Percentiles rank a stretch among this genome's conserved stretches.
phyloP scores from a whole-genome alignment of 768 basidiomycete species.

The Favolaschia claudopus region DNA sequence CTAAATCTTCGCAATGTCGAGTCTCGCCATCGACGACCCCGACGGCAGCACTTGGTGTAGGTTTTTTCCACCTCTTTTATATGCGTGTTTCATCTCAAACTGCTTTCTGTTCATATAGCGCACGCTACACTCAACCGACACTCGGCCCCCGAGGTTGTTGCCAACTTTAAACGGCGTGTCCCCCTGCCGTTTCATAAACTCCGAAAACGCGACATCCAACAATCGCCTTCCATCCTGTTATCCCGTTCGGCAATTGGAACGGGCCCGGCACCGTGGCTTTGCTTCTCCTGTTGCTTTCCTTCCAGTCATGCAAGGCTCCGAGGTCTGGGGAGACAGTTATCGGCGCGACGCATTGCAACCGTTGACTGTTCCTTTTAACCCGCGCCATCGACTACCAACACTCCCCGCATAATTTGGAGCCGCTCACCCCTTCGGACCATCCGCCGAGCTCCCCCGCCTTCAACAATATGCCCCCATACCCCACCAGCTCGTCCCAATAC shows the following conservation, averaged over 20 bases:
- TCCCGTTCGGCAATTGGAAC: constrained; percentile 78
- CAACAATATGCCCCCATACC: constrained; percentile 52
- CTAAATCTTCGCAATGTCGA: constrained; percentile 95
- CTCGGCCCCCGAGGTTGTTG: constrained; percentile 88
- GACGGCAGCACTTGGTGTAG: constrained; percentile 97
- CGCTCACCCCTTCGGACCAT: constrained; percentile 76
- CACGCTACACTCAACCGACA: constrained; percentile 92
- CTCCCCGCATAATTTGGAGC: constrained; percentile 68
- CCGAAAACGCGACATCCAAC: constrained; percentile 78
- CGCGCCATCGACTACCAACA: constrained; percentile 69
- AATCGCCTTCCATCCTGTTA: constrained; percentile 73
- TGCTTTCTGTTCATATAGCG: constrained; percentile 53
- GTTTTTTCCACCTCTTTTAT: constrained; percentile 46
- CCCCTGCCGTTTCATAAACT: constrained; percentile 92
- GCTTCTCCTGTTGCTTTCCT: constrained; percentile 85
- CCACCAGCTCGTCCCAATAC: constrained; percentile 62
- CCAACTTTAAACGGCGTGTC: constrained; percentile 95
- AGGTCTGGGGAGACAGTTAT: constrained; percentile 67
- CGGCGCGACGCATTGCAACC: constrained; percentile 76
- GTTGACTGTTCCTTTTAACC: constrained; percentile 82
- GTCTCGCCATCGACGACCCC: constrained; percentile 92
- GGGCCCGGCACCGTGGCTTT: constrained; percentile 77
- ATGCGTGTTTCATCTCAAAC: constrained; percentile 17
- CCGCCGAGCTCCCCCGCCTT: constrained; percentile 59
- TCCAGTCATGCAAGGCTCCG: constrained; percentile 64